A percentile compares a stretch with the other conserved stretches of the same genome.
Evolutionary conservation across 768 basidiomycete species (phyloP).

Genomic region (Mycena indigotica): DNA sequence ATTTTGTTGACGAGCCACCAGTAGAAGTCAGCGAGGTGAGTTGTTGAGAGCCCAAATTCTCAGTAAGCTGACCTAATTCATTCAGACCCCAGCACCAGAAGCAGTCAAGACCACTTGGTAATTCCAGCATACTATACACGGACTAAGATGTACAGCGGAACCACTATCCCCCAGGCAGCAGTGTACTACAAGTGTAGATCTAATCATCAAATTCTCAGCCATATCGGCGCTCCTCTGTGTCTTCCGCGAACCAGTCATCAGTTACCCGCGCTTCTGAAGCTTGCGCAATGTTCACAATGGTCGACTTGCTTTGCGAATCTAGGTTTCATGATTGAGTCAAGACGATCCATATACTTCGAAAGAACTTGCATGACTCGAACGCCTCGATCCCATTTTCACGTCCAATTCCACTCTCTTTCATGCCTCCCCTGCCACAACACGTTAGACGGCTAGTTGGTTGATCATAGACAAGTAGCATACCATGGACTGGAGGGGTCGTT

Average conservation of each 20-base stretch:
- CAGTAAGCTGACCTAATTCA: neutral
- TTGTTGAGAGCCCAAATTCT: conserved; percentile 3
- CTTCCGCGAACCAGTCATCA: conserved; percentile 82
- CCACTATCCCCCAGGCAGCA: too few relatives aligned
- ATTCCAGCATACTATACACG: too few relatives aligned
- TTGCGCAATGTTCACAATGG: conserved; percentile 72
- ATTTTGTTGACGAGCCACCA: conserved; percentile 90
- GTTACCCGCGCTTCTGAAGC: conserved; percentile 54
- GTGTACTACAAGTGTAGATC: too few relatives aligned
- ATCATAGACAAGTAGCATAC: conserved; percentile 37
- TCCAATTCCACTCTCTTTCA: conserved; percentile 89
- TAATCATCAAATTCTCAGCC: conserved; percentile 60
- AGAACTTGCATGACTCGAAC: conserved; percentile 68
- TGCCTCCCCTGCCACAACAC: conserved; percentile 66
- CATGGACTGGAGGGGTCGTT: conserved; percentile 91
- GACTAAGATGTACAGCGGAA: too few relatives aligned
- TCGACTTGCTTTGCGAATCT: conserved; percentile 88
- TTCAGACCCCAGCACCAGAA: conserved; percentile 51
- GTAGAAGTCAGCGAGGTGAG: conserved; percentile 66
- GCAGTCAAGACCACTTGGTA: conserved; percentile 57
- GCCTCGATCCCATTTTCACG: conserved; percentile 86
- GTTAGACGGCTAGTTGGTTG: neutral
- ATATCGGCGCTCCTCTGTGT: conserved; percentile 56
- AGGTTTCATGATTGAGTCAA: conserved; percentile 10
- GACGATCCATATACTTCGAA: neutral